phyloP scores from a whole-genome alignment of 148 eudicot genomes.

The Polygonum aviculare region DNA sequence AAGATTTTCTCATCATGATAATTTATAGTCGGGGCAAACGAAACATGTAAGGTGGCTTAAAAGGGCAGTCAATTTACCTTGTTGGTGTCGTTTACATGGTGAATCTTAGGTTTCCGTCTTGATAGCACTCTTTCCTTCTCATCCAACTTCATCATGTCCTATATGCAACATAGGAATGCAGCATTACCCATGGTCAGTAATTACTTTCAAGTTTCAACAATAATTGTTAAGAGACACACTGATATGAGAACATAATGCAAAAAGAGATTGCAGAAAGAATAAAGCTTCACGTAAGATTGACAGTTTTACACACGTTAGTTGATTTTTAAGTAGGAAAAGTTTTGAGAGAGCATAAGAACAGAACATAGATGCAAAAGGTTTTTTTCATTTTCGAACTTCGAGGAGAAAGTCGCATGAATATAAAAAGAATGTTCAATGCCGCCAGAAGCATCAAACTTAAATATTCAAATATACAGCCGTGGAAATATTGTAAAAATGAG shows the following conservation, averaged over 20 bases:
- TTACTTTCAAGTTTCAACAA: not conserved
- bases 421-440: not conserved
- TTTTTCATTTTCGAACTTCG: not conserved
- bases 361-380: not conserved
- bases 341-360: not conserved
- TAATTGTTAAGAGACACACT: not conserved
- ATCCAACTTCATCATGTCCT: constrained; percentile 97
- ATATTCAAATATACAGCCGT: not conserved
- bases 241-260: not conserved
- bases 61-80: constrained; percentile 37
- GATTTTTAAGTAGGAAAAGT: not conserved
- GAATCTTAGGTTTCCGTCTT: constrained; percentile 62
- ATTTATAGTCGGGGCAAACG: not conserved
- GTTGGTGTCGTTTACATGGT: constrained; percentile 69
- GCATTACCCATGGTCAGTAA: not conserved
- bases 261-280: not conserved
- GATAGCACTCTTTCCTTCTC: constrained; percentile 50
- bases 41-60: not conserved
- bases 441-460: not conserved
- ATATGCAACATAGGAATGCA: not conserved
- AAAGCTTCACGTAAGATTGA: not conserved
- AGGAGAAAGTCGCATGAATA: not conserved
- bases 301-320: not conserved
- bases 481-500: not conserved
- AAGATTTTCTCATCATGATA: not conserved